Evolutionary conservation across 176 grass and related monocot species (phyloP), one percentile per base, ranked within the genome.

Genomic region (Tillandsia leiboldiana): DNA sequence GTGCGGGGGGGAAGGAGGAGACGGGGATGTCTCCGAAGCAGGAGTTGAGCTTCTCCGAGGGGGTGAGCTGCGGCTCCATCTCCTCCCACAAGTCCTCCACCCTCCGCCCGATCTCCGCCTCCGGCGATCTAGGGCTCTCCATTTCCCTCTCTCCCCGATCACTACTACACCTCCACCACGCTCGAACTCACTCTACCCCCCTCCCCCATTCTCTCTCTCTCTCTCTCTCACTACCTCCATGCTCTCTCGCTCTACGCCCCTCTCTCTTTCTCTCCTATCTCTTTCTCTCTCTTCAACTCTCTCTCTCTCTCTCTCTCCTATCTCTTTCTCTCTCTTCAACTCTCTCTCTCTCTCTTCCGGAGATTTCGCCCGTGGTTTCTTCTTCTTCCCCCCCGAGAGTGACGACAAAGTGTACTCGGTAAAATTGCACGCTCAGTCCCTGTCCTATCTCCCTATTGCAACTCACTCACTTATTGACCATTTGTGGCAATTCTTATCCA

Each of bases 81-180:
- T 83, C 89, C 83, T 92, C 93, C 93, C 93, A 97, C 10, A 92
- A 81, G 78, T 97, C 89, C 81, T 97, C 93, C 59, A 97, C 71
- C 65, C 73, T 82, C 82, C 87, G 76, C 15, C 93, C 93, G 67
- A 97, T 90, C 86, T 81, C 84, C 79, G 93, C 86, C 86, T 97
- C 93, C 67, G 93, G 89, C 76, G 86, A 92, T 62, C 86, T 77
- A 53, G 93, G 84, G 71, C 86, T 89, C 10, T 97, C 93, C 86
- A 78, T 56, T 56, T 56, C 52, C 15, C 63, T 66, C 64, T 10
- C 64, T 9, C 59, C 53, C 53, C 15, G 4, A 15, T 57, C 53
- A 57, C 53, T 8, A 17, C 53, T 57, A 17, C 3, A 12, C 8
- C n/a, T 57, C 53, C n/a, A 12, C 53, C 51, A 4, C 53, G 14